Evolutionary conservation across 257 asterid species (phyloP), one percentile per base, ranked within the genome.

Genomic region (Rauvolfia tetraphylla): DNA sequence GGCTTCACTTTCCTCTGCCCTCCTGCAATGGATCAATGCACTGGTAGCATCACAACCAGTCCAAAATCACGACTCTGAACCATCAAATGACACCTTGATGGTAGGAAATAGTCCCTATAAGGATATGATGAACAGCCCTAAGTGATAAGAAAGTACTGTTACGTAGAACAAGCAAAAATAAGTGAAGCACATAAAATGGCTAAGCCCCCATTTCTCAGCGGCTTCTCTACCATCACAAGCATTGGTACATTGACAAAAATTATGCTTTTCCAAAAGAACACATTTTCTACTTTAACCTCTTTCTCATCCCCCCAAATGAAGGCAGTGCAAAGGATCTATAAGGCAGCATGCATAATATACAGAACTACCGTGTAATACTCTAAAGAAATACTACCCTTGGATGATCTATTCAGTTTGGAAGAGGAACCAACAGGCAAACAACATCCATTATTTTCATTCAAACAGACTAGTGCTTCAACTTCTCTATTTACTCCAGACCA

Each of bases 401-500:
- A 82, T 58, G 84, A 81, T 84, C 74, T 85, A 71, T 68, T 82
- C 77, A 79, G 88, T 79, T 79, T 89, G 81, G 81, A 67, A 75
- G 79, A 58, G 75, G 73, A 78, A 81, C 82, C 81, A 57, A 68
- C 84, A 72, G 82, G 75, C 53, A 82, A 82, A 76, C 84, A 81
- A 75, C 78, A 72, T 48, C 82, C 74, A 78, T 86, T 71, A 49
- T 76, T 83, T 75, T 82, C 87, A 78, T 86, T 82, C 56, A 85
- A 71, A 78, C 78, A 72, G 85, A 83, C 79, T 79, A 88, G 79
- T 79, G 90, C 88, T 79, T 88, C 88, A 75, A 76, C 83, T 81
- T 90, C 89, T 72, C 81, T 82, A 74, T 80, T 84, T 80, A 85
- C 90, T 82, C 84, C 85, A 63, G 87, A 81, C 89, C 88, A 86